phyloP scores from a whole-genome alignment of 2,329 filamentous ascomycete species.

The Acrocalymma vagum region DNA sequence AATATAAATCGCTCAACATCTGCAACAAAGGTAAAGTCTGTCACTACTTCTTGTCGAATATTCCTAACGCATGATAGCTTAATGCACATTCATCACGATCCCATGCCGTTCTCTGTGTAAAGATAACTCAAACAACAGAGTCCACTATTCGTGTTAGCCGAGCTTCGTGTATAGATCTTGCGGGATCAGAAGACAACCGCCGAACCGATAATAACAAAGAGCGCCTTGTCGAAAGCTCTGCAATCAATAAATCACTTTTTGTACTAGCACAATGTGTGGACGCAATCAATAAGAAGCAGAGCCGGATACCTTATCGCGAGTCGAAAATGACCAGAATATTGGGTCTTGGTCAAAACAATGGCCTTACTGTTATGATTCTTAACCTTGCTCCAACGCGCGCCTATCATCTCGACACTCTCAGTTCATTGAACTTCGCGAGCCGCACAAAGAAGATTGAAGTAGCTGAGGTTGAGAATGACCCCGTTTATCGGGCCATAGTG shows the following conservation, averaged over 20 bases:
- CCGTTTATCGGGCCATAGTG: constrained; percentile 69
- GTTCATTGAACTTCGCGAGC: constrained; percentile 93
- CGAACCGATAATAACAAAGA: constrained; percentile 94
- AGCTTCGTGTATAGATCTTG: constrained; percentile 92
- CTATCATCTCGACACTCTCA: constrained; percentile 92
- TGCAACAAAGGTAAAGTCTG: constrained; percentile 72
- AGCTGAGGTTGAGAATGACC: constrained; percentile 93
- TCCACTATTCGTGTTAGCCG: constrained; percentile 77
- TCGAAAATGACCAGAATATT: constrained; percentile 98
- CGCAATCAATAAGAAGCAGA: constrained; percentile 80
- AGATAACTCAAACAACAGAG: constrained; percentile 78
- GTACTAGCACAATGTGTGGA: constrained; percentile 95
- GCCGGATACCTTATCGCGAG: constrained; percentile 88
- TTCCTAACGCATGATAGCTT: constrained; percentile 57
- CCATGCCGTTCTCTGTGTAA: constrained; percentile 90
- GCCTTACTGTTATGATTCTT: constrained; percentile 94
- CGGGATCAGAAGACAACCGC: constrained; percentile 94
- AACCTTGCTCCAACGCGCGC: constrained; percentile 91
- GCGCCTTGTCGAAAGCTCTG: constrained; percentile 90
- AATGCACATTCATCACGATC: constrained; percentile 91
- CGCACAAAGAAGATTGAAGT: constrained; percentile 96
- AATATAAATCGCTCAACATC: constrained; percentile 91
- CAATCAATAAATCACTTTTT: constrained; percentile 97
- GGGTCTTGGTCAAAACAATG: constrained; percentile 91
- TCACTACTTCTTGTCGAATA: constrained; percentile 3